Evolutionary conservation across 2,329 filamentous ascomycete species (phyloP).

Genomic region (Pseudophaeomoniella oleicola): DNA sequence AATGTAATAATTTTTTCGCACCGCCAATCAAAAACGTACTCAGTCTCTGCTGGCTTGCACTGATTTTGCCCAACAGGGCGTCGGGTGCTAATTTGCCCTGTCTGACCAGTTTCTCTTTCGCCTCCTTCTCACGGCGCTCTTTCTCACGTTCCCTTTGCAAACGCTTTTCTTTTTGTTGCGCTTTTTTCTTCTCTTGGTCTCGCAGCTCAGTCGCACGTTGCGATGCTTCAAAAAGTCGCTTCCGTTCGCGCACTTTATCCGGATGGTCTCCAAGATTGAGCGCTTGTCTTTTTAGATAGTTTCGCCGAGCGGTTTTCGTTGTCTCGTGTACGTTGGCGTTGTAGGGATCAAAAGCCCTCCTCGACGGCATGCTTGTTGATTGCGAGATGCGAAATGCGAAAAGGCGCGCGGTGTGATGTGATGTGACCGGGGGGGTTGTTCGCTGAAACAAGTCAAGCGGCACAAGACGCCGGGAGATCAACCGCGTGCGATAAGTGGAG

Average conservation of each 20-base stretch:
- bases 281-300: not conserved
- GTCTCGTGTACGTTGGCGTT: not conserved
- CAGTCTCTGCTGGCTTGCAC: conserved; percentile 10
- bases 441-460: not conserved
- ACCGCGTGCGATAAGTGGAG: conserved; percentile 5
- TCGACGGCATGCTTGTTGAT: not conserved
- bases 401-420: not conserved
- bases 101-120: conserved; percentile 9
- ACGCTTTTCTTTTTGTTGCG: conserved; percentile 8
- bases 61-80: conserved; percentile 12
- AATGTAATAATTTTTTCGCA: not conserved
- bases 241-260: not conserved
- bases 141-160: conserved; percentile 10
- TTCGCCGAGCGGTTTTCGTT: not conserved
- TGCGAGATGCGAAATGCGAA: not conserved
- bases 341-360: not conserved
- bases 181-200: conserved; percentile 8
- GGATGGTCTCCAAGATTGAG: not conserved
- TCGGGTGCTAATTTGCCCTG: conserved; percentile 11
- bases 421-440: not conserved
- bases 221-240: not conserved
- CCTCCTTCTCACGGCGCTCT: conserved; percentile 7
- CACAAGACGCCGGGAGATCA: not conserved
- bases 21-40: conserved; percentile 8
- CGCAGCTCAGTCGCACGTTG: conserved; percentile 6